Percentiles rank a stretch among this genome's conserved stretches.
Conservation (phyloP, 2,329 filamentous ascomycete genomes). For the Teratosphaeria pseudoeucalypti region DNA sequence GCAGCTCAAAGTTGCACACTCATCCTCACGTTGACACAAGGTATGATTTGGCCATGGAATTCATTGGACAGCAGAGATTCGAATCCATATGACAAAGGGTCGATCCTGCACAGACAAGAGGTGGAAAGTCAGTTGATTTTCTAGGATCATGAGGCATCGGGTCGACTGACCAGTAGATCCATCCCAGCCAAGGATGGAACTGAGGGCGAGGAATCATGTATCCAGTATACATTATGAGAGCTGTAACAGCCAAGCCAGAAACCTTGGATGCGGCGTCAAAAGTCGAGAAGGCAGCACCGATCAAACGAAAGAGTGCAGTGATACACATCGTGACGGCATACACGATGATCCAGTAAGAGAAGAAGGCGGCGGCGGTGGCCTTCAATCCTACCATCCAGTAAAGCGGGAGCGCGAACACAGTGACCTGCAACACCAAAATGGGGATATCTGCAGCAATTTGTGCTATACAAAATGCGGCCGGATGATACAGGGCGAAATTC, state of each 20-base stretch:
- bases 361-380: conserved; percentile 64
- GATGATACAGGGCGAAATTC: conserved; percentile 72
- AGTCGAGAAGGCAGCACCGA: conserved; percentile 65
- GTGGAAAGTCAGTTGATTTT: neutral
- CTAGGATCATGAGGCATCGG: neutral
- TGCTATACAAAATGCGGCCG: conserved; percentile 71
- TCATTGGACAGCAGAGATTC: conserved; percentile 1
- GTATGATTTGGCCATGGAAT: conserved; percentile 33
- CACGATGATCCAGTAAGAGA: conserved; percentile 56
- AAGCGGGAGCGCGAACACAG: conserved; percentile 63
- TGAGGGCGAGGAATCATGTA: conserved; percentile 73
- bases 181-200: conserved; percentile 65
- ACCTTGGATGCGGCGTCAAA: conserved; percentile 79
- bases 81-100: neutral
- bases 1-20: neutral
- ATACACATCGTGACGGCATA: conserved; percentile 41
- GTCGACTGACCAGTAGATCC: conserved; percentile 56
- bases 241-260: conserved; percentile 65
- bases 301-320: conserved; percentile 67
- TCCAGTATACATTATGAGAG: conserved; percentile 72
- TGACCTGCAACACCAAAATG: conserved; percentile 60
- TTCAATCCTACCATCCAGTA: conserved; percentile 68
- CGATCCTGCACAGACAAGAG: neutral
- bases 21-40: conserved; percentile 38
- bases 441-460: conserved; percentile 66